A percentile compares a stretch with the other conserved stretches of the same genome.
These are phyloP conservation scores for Vanilla planifolia DNA, from an alignment of 106 monocot species.

Conservation along the genomic window DNA sequence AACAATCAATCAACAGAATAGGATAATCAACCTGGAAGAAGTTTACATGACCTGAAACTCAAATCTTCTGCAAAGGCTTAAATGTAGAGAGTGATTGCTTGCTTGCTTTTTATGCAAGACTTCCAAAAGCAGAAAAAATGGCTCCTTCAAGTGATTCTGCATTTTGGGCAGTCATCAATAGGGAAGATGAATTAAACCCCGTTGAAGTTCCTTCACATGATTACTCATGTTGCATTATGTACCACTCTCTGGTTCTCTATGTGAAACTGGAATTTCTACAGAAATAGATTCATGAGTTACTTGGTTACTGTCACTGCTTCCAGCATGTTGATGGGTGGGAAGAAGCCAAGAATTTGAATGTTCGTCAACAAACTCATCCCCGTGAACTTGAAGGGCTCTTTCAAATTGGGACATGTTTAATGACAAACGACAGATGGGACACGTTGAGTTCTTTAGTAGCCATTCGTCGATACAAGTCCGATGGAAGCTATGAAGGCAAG, in stretches of 20 bases:
- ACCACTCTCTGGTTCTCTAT: neutral
- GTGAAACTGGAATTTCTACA: neutral
- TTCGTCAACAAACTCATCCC: neutral
- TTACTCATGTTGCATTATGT: neutral
- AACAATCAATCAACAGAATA: neutral
- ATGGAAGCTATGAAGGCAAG: conserved; percentile 47
- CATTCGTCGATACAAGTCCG: conserved; percentile 49
- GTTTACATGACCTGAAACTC: neutral
- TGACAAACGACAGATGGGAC: conserved; percentile 50
- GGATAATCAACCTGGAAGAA: neutral
- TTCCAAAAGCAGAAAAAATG: neutral
- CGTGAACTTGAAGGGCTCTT: conserved; percentile 2
- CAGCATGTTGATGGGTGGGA: conserved; percentile 2
- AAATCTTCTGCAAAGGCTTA: no score
- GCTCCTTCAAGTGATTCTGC: neutral
- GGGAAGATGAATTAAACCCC: no score
- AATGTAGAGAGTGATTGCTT: no score
- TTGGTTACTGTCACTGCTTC: neutral
- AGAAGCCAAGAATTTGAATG: neutral
- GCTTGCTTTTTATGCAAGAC: neutral
- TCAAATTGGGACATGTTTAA: no score
- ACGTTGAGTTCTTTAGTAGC: conserved; percentile 52
- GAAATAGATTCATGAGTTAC: neutral
- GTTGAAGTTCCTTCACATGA: no score
- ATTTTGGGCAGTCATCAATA: neutral